Percentiles rank a stretch among this genome's conserved stretches.
Conservation (phyloP, 2,329 filamentous ascomycete species). For the Botryotinia globosa region DNA sequence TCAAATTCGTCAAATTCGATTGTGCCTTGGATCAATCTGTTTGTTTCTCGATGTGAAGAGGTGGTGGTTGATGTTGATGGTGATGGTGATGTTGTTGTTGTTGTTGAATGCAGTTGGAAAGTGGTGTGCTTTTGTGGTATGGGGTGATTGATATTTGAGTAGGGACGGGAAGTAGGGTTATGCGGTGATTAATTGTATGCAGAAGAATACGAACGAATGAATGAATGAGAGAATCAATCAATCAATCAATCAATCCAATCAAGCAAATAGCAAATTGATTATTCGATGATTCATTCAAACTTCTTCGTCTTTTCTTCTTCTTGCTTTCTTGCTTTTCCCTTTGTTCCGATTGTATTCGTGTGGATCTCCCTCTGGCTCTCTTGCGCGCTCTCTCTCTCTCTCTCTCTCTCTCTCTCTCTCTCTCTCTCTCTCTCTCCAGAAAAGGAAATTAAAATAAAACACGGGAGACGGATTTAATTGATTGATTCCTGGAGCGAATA, state of each 20-base stretch:
- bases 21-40: slow-evolving; percentile 34
- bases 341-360: neutral
- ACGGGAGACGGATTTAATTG: neutral
- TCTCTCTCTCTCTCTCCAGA: neutral
- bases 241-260: slow-evolving; percentile 13
- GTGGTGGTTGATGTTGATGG: slow-evolving; percentile 6
- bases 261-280: neutral
- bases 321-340: neutral
- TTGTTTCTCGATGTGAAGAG: slow-evolving; percentile 29
- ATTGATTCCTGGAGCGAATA: neutral
- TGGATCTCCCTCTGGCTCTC: neutral
- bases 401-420: neutral
- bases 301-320: neutral
- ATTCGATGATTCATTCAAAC: neutral
- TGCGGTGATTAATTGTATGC: neutral
- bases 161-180: neutral
- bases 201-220: slow-evolving; percentile 15
- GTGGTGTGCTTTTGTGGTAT: slow-evolving; percentile 2
- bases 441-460: neutral
- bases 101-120: neutral
- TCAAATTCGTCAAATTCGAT: slow-evolving; percentile 19
- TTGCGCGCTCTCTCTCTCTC: no score
- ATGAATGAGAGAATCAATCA: neutral
- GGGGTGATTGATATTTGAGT: neutral
- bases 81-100: neutral